Conservation (phyloP, 768 basidiomycete species). For the Goffeauzyma gilvescens region DNA sequence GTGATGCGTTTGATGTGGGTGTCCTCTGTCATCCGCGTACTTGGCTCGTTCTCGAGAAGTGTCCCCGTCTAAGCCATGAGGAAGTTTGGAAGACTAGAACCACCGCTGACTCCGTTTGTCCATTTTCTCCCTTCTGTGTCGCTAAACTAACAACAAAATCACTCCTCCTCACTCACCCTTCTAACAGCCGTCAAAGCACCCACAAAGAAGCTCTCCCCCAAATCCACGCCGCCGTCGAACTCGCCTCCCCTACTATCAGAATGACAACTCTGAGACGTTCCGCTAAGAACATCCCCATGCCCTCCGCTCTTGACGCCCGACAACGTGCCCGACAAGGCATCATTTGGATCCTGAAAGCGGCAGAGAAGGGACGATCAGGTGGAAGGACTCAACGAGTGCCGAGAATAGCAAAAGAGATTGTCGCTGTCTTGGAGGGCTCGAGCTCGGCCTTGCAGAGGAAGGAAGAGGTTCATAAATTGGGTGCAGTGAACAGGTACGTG, state of each 20-base stretch:
- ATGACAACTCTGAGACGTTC: slow-evolving; percentile 42
- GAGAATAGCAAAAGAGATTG: slow-evolving; percentile 52
- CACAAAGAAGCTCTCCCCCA: slow-evolving; percentile 61
- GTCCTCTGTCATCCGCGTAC: background rate
- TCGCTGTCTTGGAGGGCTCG: slow-evolving; percentile 47
- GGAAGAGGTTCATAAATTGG: slow-evolving; percentile 45
- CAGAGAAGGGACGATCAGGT: slow-evolving; percentile 42
- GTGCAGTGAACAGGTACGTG: slow-evolving; percentile 44
- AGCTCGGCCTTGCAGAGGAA: slow-evolving; percentile 44
- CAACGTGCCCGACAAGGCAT: slow-evolving; percentile 57
- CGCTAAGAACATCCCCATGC: slow-evolving; percentile 48
- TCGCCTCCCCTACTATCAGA: slow-evolving; percentile 53
- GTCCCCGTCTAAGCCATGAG: no score
- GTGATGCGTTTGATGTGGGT: slow-evolving; percentile 24
- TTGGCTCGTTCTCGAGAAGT: background rate
- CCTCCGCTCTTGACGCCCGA: slow-evolving; percentile 57
- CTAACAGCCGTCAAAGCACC: slow-evolving; percentile 54
- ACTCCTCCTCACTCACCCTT: background rate
- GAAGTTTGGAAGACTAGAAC: no score
- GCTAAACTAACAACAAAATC: no score
- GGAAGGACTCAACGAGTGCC: slow-evolving; percentile 41
- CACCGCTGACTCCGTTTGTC: no score
- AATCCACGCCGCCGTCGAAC: slow-evolving; percentile 49
- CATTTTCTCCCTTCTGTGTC: no score
- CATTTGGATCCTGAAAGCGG: slow-evolving; percentile 49